A percentile compares a stretch with the other conserved stretches of the same genome.
phyloP scores from a whole-genome alignment of 345 rosid species.

The Euphorbia tirucalli region DNA sequence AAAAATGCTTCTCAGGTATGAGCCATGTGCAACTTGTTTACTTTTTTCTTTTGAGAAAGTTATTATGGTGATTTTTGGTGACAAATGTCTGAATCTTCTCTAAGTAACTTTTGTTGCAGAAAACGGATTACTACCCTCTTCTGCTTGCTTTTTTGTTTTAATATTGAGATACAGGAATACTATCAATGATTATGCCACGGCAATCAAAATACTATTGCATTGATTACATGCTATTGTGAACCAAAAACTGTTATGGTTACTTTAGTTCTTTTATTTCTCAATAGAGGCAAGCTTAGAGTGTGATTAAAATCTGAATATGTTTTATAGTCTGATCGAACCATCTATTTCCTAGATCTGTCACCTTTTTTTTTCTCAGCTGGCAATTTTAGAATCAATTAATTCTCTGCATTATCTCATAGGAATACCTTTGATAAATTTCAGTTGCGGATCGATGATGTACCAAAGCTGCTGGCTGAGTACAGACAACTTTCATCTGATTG shows the following conservation, averaged over 20 bases:
- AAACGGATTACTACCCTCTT: background rate
- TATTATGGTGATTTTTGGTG: background rate
- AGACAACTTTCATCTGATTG: slow-evolving; percentile 43
- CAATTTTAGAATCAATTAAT: background rate
- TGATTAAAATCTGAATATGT: background rate
- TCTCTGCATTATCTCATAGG: background rate
- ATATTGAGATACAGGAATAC: background rate
- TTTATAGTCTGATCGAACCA: background rate
- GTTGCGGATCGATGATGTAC: slow-evolving; percentile 75
- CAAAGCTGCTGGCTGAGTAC: slow-evolving; percentile 78
- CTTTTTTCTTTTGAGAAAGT: background rate
- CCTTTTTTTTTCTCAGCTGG: background rate
- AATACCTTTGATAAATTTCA: slow-evolving; percentile 30
- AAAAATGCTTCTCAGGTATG: slow-evolving; percentile 76
- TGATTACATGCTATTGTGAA: background rate
- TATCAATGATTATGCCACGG: background rate
- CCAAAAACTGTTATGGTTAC: background rate
- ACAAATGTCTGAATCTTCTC: background rate
- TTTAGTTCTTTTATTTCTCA: background rate
- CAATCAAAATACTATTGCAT: background rate
- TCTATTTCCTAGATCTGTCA: background rate
- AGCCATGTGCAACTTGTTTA: background rate
- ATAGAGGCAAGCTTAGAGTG: background rate
- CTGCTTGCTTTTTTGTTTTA: background rate
- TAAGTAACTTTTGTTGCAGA: background rate